Conservation (phyloP, 768 basidiomycete species). For the Phaffia australis region DNA sequence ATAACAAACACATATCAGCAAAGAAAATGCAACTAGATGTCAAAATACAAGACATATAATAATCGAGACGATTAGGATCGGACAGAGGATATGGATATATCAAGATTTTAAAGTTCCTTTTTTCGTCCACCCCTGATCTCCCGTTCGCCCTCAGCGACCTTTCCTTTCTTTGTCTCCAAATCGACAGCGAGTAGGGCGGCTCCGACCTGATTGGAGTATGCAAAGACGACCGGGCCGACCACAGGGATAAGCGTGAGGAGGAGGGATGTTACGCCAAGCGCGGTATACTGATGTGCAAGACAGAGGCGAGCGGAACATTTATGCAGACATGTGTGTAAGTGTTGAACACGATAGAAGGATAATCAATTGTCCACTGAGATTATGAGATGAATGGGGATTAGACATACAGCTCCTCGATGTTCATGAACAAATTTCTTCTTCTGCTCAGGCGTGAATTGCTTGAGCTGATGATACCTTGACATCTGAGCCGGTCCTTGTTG, state of each 20-base stretch:
- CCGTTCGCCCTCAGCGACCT: slow-evolving; percentile 21
- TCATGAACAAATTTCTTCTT: slow-evolving; percentile 7
- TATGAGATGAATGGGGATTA: too few species aligned
- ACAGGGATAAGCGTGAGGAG: slow-evolving; percentile 18
- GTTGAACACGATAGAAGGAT: too few species aligned
- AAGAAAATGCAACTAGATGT: too few species aligned
- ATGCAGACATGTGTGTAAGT: too few species aligned
- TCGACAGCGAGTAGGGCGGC: slow-evolving; percentile 22
- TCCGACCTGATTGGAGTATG: slow-evolving; percentile 15
- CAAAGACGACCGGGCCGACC: slow-evolving; percentile 4
- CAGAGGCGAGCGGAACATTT: too few species aligned
- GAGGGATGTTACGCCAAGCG: slow-evolving; percentile 14
- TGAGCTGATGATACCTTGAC: slow-evolving; percentile 18
- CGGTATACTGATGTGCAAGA: not conserved
- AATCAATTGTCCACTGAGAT: too few species aligned
- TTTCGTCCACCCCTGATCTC: slow-evolving; percentile 16
- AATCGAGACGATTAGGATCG: too few species aligned
- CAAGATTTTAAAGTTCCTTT: not conserved
- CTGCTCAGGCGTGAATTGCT: slow-evolving; percentile 6
- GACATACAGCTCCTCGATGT: slow-evolving; percentile 13
- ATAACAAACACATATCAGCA: too few species aligned
- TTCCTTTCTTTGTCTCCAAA: slow-evolving; percentile 18
- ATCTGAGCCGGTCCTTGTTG: slow-evolving; percentile 11
- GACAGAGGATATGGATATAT: too few species aligned
- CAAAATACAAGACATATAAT: too few species aligned